Evolutionary conservation across 2,329 filamentous ascomycete species (phyloP), one percentile per base, ranked within the genome.

Genomic region (Clonostachys byssicola): DNA sequence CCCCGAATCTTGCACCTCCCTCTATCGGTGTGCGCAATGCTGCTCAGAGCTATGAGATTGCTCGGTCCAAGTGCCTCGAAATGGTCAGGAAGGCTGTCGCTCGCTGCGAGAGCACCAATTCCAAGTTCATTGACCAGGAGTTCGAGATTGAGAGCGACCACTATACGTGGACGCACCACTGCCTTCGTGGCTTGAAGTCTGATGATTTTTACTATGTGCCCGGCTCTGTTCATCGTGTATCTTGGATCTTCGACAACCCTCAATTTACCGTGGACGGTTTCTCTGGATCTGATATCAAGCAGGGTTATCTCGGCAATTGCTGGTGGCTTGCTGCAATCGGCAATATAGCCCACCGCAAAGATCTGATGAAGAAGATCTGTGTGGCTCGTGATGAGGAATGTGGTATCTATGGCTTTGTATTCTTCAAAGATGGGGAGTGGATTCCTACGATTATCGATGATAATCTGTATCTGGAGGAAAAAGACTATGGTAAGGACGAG

Each of bases 351-450:
- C 86, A 86, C 52, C 81, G 83, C 52, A 68, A 75, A 45, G 80
- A 77, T 3, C 61, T 89, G 34, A 85, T 89, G 56, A 75, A 85
- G 46, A 77, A 74, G 48, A 73, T 89, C 7, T 89, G 86, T 52
- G 81, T 89, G 36, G 80, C 76, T 7, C 74, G 78, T 6, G 78
- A 89, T 52, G 83, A 88, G 68, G 78, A 59, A 70, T 87, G 68
- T 41, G 86, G 85, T 6, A 84, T 88, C 2, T 89, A 89, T 54
- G 85, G 85, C 4, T 88, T 89, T 54, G 83, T 89, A 30, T 88
- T 89, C 60, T 80, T 84, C 61, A 74, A 85, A 58, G 68, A 89
- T 53, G 85, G 85, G 41, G 83, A 87, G 60, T 89, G 85, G 86
- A 77, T 85, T 43, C 81, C 82, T 20, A 83, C 81, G 39, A 81